Base-by-base conservation (phyloP, 2,329 filamentous ascomycete genomes). In the Xylariaceae sp. region DNA sequence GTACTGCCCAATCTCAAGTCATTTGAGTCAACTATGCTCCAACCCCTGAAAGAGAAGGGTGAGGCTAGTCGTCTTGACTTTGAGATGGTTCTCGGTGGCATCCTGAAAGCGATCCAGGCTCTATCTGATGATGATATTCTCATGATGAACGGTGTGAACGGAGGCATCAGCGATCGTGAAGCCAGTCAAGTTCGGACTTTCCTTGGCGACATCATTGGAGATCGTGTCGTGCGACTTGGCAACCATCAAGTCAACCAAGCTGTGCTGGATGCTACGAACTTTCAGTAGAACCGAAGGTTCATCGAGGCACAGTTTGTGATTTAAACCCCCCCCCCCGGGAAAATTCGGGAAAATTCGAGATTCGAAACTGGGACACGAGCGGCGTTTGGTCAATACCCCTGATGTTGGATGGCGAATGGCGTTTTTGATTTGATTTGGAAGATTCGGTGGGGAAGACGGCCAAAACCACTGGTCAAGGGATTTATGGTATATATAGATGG, bases 1-100 rank as follows among this genome's bases (percentile, higher is more conserved):
- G 77, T 85, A 11, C 72, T 87, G 29, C 80, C 81, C 16, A 84
- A 84, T 64, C 74, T 87, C 40, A 81, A 81, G 64, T 75, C 75
- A 12, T 82, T 86, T 51, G 83, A 85, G 65, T 67, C 75, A 0
- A 75, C 75, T 6, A 82, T 86, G 56, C 75, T 87, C 44, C 76
- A 79, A 58, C 82, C 82, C 4, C 71, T 86, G 37, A 79, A 74
- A 53, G 80, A 84, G 46, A 61, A 57, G 33, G 76, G 76, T 12
- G 82, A 82, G 28, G 70, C 74, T 1, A 73, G 66, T 28, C 56
- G 54, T 4, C 51, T 82, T 47, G 83, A 87, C 64, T 79, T 80
- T 53, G 81, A 85, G 65, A 80, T 82, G 74, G 73, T 87, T 9
- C 74, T 85, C 0, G 79, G 82, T 50, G 83, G 77, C n/a, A 77